A percentile compares a stretch with the other conserved stretches of the same genome.
Conservation (phyloP, 106 monocot species). For the Phalaenopsis aphrodite region DNA sequence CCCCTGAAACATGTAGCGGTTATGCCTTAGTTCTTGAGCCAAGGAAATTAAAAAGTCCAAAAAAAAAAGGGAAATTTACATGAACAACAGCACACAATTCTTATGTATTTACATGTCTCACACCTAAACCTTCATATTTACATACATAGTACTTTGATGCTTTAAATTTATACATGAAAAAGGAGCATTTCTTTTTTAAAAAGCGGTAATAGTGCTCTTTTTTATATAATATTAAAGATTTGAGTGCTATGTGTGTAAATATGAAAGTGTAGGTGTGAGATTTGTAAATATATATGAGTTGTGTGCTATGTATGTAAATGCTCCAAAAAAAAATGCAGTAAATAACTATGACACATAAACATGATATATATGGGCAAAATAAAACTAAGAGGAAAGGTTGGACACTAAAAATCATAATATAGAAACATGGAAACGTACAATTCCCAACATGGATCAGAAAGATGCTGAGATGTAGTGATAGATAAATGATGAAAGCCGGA, state of each 20-base stretch:
- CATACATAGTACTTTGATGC: no score
- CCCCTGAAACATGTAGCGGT: slow-evolving; percentile 34
- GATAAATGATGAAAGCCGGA: not conserved
- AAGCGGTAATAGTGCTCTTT: no score
- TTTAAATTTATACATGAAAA: no score
- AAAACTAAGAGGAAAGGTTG: not conserved
- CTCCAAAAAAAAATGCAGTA: not conserved
- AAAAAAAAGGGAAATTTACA: not conserved
- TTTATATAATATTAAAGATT: no score
- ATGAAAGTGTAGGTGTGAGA: no score
- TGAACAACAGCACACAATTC: no score
- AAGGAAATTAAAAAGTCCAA: not conserved
- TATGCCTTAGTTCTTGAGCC: not conserved
- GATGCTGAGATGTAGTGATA: slow-evolving; percentile 6
- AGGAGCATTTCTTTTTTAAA: no score
- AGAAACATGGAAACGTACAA: not conserved
- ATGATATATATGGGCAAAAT: not conserved
- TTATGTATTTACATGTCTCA: no score
- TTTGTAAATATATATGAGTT: no score
- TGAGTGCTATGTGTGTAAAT: no score
- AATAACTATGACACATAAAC: not conserved
- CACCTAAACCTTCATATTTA: no score
- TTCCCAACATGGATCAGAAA: slow-evolving; percentile 1
- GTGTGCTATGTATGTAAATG: no score
- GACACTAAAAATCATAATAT: not conserved